Conservation (phyloP, 495 filamentous ascomycete genomes). For the Symbiotaphrina buchneri region DNA sequence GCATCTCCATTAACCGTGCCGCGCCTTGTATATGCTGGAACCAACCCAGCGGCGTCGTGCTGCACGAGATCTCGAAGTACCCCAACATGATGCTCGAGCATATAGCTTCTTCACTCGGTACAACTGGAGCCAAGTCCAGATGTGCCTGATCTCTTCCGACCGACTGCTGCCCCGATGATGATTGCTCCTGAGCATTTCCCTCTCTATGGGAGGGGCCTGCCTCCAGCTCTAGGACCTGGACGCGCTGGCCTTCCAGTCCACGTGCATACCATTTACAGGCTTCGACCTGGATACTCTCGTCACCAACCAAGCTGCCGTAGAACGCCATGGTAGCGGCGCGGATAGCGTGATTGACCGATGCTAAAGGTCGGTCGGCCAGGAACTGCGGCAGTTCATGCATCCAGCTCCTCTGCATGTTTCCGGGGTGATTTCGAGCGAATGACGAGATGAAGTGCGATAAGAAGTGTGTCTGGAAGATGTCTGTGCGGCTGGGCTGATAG, state of each 20-base stretch:
- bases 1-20: not conserved
- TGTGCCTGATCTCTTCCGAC: too few relatives aligned
- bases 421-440: not conserved
- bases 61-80: not conserved
- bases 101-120: too few relatives aligned
- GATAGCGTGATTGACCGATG: not conserved
- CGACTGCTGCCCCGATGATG: too few relatives aligned
- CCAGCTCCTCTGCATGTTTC: not conserved
- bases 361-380: not conserved
- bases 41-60: not conserved
- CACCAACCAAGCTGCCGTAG: not conserved
- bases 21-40: constrained; percentile 1
- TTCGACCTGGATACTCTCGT: constrained; percentile 1
- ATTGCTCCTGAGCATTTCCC: too few relatives aligned
- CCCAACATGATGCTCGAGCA: too few relatives aligned
- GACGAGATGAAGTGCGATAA: constrained; percentile 1
- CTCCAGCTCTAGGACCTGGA: too few relatives aligned
- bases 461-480: not conserved
- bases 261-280: not conserved
- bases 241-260: constrained; percentile 1
- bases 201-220: too few relatives aligned
- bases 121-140: too few relatives aligned
- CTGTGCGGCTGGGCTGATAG: constrained; percentile 1
- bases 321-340: constrained; percentile 1
- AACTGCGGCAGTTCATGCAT: not conserved